These are phyloP conservation scores for Penicillium freii DNA, from an alignment of 2,329 filamentous ascomycete genomes.

Conservation along the genomic window DNA sequence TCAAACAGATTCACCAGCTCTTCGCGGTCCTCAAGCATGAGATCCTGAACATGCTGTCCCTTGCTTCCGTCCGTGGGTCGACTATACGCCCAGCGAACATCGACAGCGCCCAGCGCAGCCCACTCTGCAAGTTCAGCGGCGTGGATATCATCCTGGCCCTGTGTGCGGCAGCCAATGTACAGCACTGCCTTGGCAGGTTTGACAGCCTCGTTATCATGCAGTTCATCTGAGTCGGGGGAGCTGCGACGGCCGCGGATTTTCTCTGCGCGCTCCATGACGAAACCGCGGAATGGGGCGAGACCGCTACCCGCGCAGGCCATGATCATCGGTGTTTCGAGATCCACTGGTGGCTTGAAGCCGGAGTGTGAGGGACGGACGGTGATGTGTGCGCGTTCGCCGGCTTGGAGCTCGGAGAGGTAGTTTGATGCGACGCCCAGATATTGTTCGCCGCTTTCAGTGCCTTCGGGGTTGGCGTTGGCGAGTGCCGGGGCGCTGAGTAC, in stretches of 20 bases:
- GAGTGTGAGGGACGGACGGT: conserved; percentile 36
- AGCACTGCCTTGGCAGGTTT: conserved; percentile 35
- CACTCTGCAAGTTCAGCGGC: conserved; percentile 50
- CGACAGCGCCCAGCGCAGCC: conserved; percentile 60
- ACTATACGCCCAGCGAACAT: conserved; percentile 61
- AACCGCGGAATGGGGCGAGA: conserved; percentile 62
- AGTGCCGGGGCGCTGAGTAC: conserved; percentile 59
- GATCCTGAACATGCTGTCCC: conserved; percentile 56
- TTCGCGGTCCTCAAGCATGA: conserved; percentile 48
- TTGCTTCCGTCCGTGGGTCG: conserved; percentile 46
- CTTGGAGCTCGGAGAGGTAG: conserved; percentile 53
- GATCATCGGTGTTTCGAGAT: conserved; percentile 39
- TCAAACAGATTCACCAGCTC: conserved; percentile 49
- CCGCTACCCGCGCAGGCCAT: conserved; percentile 50
- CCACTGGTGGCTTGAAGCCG: conserved; percentile 38
- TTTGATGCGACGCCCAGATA: conserved; percentile 61
- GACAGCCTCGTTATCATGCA: conserved; percentile 9
- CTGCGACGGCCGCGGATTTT: conserved; percentile 28
- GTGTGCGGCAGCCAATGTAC: conserved; percentile 38
- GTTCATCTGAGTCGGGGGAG: conserved; percentile 10
- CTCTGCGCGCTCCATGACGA: conserved; percentile 60
- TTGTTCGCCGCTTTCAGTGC: conserved; percentile 42
- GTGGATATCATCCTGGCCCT: conserved; percentile 39
- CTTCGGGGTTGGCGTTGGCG: conserved; percentile 37
- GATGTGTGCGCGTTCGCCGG: conserved; percentile 35